These are phyloP conservation scores for Andrographis paniculata DNA, from an alignment of 305 asterid genomes.

Conservation along the genomic window DNA sequence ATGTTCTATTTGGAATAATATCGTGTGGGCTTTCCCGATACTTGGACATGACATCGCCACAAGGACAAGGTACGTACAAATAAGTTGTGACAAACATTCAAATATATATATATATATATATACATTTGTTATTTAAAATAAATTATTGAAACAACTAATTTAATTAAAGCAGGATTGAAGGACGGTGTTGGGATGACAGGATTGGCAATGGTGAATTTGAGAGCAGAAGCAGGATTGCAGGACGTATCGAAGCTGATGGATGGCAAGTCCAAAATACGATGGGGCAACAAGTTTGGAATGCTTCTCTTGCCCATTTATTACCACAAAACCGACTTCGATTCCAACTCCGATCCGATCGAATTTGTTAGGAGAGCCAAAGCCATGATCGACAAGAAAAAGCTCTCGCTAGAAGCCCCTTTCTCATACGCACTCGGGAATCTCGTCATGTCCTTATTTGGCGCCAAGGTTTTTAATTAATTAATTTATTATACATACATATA, in stretches of 20 bases:
- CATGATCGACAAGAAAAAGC: conserved; percentile 75
- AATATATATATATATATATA: too few species aligned
- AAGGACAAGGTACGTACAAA: conserved; percentile 44
- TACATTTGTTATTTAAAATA: too few species aligned
- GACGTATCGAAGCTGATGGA: conserved; percentile 40
- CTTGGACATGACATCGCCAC: conserved; percentile 47
- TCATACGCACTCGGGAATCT: conserved; percentile 48
- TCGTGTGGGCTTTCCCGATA: conserved; percentile 69
- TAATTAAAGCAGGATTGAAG: conserved; percentile 23
- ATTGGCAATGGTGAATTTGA: conserved; percentile 49
- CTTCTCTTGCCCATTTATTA: conserved; percentile 54
- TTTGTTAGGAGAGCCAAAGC: conserved; percentile 55
- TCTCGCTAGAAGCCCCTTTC: conserved; percentile 53
- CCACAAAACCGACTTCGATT: conserved; percentile 22
- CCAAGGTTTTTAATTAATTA: conserved; percentile 33
- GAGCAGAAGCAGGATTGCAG: conserved; percentile 30
- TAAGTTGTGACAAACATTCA: neutral
- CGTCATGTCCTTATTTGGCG: conserved; percentile 42
- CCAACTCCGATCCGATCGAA: conserved; percentile 43
- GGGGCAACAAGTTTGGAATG: conserved; percentile 77
- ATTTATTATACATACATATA: neutral
- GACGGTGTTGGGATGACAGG: conserved; percentile 67
- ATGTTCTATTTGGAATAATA: conserved; percentile 67
- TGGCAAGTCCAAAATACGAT: conserved; percentile 24
- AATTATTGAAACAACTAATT: too few species aligned